Conservation (phyloP, 176 grass and related monocot genomes). For the Secale cereale region DNA sequence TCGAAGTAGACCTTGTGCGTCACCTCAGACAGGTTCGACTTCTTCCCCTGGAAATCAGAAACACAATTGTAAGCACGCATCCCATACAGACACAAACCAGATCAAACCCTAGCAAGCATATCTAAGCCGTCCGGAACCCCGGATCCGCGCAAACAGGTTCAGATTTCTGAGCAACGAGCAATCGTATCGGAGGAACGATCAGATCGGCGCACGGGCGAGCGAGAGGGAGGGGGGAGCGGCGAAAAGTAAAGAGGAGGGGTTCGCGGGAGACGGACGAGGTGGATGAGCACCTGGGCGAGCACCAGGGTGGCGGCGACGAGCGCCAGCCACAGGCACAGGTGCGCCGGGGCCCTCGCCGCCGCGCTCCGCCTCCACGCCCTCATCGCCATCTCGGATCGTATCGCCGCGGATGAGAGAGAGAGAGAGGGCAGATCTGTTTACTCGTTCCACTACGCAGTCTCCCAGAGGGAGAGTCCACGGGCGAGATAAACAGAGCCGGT, state of each 20-base stretch:
- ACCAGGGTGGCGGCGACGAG: slow-evolving; percentile 52
- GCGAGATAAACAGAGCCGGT: not conserved
- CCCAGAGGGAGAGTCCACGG: not conserved
- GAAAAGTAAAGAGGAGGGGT: not conserved
- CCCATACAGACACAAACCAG: not conserved
- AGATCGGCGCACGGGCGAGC: not conserved
- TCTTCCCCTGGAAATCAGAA: slow-evolving; percentile 53
- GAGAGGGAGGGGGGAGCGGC: not conserved
- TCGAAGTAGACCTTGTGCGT: slow-evolving; percentile 97
- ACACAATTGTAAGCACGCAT: not conserved
- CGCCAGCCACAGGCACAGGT: slow-evolving; percentile 54
- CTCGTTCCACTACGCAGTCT: not conserved
- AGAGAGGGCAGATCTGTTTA: slow-evolving; percentile 13
- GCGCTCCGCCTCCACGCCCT: slow-evolving; percentile 31
- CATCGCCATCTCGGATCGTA: slow-evolving; percentile 38
- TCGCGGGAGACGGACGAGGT: slow-evolving; percentile 41
- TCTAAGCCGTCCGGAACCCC: not conserved
- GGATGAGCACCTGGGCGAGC: slow-evolving; percentile 85
- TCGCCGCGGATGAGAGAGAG: slow-evolving; percentile 9
- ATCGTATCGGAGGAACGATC: not conserved
- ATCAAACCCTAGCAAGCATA: not conserved
- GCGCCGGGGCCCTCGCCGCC: slow-evolving; percentile 3
- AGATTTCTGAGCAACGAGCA: not conserved
- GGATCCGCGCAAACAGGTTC: slow-evolving; percentile 21
- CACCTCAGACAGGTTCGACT: slow-evolving; percentile 66